Evolutionary conservation across 148 eudicot species (phyloP), one percentile per base, ranked within the genome.

Genomic region (Nyssa sinensis): DNA sequence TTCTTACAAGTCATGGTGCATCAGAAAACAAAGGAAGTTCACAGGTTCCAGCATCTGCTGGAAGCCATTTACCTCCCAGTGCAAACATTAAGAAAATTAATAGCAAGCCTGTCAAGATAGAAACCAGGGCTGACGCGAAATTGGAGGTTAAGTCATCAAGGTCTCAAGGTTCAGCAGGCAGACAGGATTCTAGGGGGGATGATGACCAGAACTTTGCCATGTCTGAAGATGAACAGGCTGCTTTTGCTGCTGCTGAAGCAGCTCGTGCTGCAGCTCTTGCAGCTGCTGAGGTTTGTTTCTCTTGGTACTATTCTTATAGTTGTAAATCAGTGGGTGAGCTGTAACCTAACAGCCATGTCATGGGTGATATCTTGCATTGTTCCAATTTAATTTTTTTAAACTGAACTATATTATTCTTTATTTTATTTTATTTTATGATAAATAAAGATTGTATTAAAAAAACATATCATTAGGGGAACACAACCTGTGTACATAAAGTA

Each of bases 221-320:
- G 86, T 85, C 99, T 31, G 95, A 89, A 81, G 99, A 96, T 77
- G 98, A 89, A 71, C 87, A 75, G 74, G 93, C 90, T 81, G 96
- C 94, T 69, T 51, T 91, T 79, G 93, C 91, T 83, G 99, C 97
- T 65, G 98, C 92, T 58, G 98, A 96, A 85, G 91, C 90, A 69
- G 99, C 99, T 59, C 95, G 81, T 69, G 94, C 88, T 75, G 91
- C 92, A 34, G 99, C 97, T 34, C 69, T 78, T 78, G 98, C 97
- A 34, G 99, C 99, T 87, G 93, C 94, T 28, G 85, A 96, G 97
- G 99, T 93, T 68, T 65, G 93, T 78, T 76, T 65, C 27, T 70
- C n/a, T 58, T 76, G 66, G 0, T 29, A 44, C 34, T 66, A 10
- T 23, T 21, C 31, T n/a, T 1, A 17, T 51, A n/a, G 30, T 35